phyloP scores from a whole-genome alignment of 228 moss, liverwort and hornwort genomes.

The Sphagnum fallax region DNA sequence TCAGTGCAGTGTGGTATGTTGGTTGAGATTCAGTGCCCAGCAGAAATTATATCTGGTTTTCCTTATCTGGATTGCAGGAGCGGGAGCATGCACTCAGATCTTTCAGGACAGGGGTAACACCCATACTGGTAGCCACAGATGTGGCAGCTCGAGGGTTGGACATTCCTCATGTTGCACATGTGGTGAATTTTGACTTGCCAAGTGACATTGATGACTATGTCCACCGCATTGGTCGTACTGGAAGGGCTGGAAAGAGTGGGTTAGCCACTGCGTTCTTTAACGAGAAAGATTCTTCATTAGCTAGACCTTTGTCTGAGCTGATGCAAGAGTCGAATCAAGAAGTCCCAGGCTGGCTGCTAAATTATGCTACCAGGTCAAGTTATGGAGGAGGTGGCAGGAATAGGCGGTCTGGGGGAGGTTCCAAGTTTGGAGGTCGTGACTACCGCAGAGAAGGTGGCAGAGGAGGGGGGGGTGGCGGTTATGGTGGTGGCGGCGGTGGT shows the following conservation, averaged over 20 bases:
- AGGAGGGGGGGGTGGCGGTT: conserved; percentile 17
- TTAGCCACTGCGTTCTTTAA: conserved; percentile 94
- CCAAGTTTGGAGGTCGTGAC: conserved; percentile 88
- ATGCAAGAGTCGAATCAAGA: conserved; percentile 98
- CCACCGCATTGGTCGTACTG: conserved; percentile 94
- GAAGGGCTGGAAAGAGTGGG: conserved; percentile 92
- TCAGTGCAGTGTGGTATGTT: no score
- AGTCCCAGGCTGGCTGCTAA: conserved; percentile 81
- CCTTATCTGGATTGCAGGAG: conserved; percentile 34
- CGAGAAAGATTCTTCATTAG: conserved; percentile 80
- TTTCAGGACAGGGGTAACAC: conserved; percentile 85
- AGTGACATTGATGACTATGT: conserved; percentile 98
- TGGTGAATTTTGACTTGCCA: conserved; percentile 91
- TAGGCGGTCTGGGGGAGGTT: conserved; percentile 78
- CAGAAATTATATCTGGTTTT: no score
- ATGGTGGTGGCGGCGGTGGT: conserved; percentile 33
- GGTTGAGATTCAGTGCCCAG: no score
- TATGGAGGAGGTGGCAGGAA: conserved; percentile 65
- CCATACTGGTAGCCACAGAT: conserved; percentile 91
- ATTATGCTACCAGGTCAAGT: conserved; percentile 63
- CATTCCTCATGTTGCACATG: conserved; percentile 95
- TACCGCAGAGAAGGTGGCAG: conserved; percentile 77
- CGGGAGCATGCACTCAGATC: conserved; percentile 87
- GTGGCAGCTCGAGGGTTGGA: conserved; percentile 92
- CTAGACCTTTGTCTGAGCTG: conserved; percentile 71